These are phyloP conservation scores for Geotrichum candidum DNA, from an alignment of 1,139 yeast species.

Conservation along the genomic window DNA sequence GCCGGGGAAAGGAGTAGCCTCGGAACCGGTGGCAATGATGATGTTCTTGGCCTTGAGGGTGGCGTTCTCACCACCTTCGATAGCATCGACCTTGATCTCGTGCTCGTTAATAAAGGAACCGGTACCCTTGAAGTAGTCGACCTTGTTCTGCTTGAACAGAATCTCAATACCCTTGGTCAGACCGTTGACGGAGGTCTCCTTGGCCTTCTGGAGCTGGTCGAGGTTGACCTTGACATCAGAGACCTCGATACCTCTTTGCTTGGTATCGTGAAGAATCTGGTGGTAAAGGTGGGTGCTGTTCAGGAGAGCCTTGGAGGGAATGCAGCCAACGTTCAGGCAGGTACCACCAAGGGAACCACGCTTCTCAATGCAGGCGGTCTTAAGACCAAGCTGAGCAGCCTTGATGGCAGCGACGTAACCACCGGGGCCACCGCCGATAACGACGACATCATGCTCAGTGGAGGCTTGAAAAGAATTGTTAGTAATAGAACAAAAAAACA, in stretches of 20 bases:
- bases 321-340: constrained; percentile 96
- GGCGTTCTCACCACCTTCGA: constrained; percentile 73
- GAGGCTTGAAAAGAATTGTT: background rate
- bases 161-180: constrained; percentile 91
- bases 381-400: constrained; percentile 92
- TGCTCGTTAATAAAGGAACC: constrained; percentile 85
- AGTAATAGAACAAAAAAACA: background rate
- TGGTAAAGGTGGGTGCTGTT: constrained; percentile 94
- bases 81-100: constrained; percentile 72
- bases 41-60: constrained; percentile 73
- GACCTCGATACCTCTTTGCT: constrained; percentile 84
- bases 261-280: constrained; percentile 78
- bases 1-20: constrained; percentile 98
- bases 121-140: constrained; percentile 87
- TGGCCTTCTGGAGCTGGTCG: constrained; percentile 79
- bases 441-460: constrained; percentile 80
- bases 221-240: constrained; percentile 72
- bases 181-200: constrained; percentile 82
- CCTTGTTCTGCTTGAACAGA: constrained; percentile 93
- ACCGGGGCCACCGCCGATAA: constrained; percentile 99
- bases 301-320: constrained; percentile 91
- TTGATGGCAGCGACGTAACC: constrained; percentile 96
- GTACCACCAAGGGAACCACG: constrained; percentile 97
- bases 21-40: constrained; percentile 97
- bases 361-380: constrained; percentile 95